Evolutionary conservation across 805 yeast genomes (phyloP), one percentile per base, ranked within the genome.

Genomic region (Ogataea degrootiae): DNA sequence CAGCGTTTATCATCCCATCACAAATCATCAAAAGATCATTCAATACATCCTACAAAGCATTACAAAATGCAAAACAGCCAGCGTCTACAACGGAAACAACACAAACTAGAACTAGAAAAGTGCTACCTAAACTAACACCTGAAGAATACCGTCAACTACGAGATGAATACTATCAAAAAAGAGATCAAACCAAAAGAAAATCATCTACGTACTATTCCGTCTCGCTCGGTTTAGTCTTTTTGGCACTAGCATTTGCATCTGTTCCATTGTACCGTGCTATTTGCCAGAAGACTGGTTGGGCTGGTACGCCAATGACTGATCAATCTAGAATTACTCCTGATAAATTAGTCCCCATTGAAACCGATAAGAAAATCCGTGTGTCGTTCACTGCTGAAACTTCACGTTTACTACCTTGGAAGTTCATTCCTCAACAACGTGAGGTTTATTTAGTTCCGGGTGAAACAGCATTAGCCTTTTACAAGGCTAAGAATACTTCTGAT

Each of bases 391-490:
- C 96, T 37, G 97, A 90, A 64, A 91, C 94, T 0, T 86, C 96
- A 1, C 85, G 90, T 15, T 77, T 87, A 40, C 72, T 94, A 53
- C 98, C 98, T 11, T 94, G 99, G 99, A 86, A 80, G 55, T 92
- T 94, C 69, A 79, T 82, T 17, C 99, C 99, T 12, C 92, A 89
- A 66, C 99, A 94, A 63, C 75, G 92, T 53, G 96, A 91, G 65
- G 98, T 94, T 1, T 81, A 82, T 56, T 85, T 94, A 21, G 82
- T 89, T 9, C 99, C 99, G 0, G 99, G 99, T 21, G 99, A 94
- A 67, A 94, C 99, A 3, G 99, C 99, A 0, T 72, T 94, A 50
- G 97, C 96, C 0, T 94, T 94, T 64, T 94, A 89, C 71, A 86
- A 83, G 65, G 99, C 99, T 22, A 87, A 83, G 66, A 94, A 94